phyloP scores from a whole-genome alignment of 2,329 filamentous ascomycete genomes.

The Colletotrichum musicola region DNA sequence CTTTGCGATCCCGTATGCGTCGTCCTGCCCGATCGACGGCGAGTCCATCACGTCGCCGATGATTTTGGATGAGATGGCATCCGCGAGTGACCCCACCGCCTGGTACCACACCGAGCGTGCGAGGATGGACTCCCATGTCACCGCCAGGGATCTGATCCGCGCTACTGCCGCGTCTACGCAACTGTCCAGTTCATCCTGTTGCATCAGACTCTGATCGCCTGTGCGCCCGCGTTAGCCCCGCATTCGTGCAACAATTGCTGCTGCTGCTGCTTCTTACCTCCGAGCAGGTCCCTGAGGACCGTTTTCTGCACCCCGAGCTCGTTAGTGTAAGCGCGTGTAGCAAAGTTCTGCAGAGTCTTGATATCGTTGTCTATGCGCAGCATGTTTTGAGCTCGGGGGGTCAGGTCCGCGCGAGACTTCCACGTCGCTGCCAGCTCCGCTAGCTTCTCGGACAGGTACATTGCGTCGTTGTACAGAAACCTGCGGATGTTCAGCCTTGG shows the following conservation, averaged over 20 bases:
- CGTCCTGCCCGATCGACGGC: slow-evolving; percentile 71
- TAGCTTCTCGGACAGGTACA: slow-evolving; percentile 71
- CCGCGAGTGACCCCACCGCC: slow-evolving; percentile 70
- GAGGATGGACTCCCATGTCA: slow-evolving; percentile 69
- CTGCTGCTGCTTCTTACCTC: slow-evolving; percentile 52
- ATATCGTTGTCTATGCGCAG: slow-evolving; percentile 72
- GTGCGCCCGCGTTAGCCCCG: slow-evolving; percentile 22
- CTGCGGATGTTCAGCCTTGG: slow-evolving; percentile 51
- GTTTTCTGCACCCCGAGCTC: slow-evolving; percentile 73
- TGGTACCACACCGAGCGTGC: slow-evolving; percentile 73
- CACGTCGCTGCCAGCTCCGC: slow-evolving; percentile 62
- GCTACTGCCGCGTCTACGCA: slow-evolving; percentile 66
- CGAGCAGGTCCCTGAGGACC: slow-evolving; percentile 71
- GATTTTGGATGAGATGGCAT: slow-evolving; percentile 70
- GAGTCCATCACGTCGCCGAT: slow-evolving; percentile 73
- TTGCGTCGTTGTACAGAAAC: slow-evolving; percentile 77
- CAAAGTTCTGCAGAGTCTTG: slow-evolving; percentile 70
- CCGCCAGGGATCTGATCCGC: slow-evolving; percentile 66
- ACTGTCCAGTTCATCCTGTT: slow-evolving; percentile 66
- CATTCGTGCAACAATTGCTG: slow-evolving; percentile 13
- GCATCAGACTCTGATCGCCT: slow-evolving; percentile 70
- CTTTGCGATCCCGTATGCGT: slow-evolving; percentile 71
- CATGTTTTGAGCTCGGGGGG: slow-evolving; percentile 63
- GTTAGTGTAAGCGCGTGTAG: slow-evolving; percentile 70
- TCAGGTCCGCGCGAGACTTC: slow-evolving; percentile 66